These are phyloP conservation scores for Aspergillus caelatus DNA, from an alignment of 2,329 filamentous ascomycete genomes.

Conservation along the genomic window DNA sequence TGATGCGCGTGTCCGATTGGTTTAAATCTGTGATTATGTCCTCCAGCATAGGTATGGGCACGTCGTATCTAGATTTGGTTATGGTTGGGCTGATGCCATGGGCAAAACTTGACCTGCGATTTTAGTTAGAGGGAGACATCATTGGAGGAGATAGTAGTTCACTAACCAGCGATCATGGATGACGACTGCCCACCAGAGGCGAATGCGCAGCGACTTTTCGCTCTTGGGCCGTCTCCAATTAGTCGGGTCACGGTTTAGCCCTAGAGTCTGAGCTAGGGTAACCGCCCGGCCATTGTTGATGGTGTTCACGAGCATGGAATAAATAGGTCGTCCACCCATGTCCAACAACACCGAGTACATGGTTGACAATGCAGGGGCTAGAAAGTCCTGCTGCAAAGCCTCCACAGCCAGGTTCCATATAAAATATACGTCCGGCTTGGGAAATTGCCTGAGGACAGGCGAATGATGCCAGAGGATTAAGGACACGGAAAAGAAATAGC, in stretches of 20 bases:
- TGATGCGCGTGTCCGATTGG: conserved; percentile 16
- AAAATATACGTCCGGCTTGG: conserved; percentile 53
- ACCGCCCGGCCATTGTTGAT: conserved; percentile 53
- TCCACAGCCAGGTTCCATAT: conserved; percentile 60
- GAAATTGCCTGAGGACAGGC: conserved; percentile 15
- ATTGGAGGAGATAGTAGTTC: neutral
- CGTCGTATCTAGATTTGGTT: conserved; percentile 48
- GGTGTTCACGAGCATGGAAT: conserved; percentile 55
- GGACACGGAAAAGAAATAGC: conserved; percentile 54
- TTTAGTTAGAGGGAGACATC: neutral
- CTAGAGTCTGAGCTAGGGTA: conserved; percentile 55
- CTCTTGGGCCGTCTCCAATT: conserved; percentile 53
- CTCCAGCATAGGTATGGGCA: conserved; percentile 41
- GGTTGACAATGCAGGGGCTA: conserved; percentile 55
- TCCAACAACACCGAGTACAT: conserved; percentile 56
- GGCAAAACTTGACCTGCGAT: conserved; percentile 51
- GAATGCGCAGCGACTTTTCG: conserved; percentile 55
- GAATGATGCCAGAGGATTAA: conserved; percentile 52
- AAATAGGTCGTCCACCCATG: conserved; percentile 56
- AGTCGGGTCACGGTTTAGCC: conserved; percentile 56
- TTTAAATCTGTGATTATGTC: conserved; percentile 14
- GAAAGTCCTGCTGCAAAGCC: conserved; percentile 56
- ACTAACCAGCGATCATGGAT: conserved; percentile 55
- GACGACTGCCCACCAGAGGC: conserved; percentile 58
- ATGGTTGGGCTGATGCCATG: conserved; percentile 56